These are phyloP conservation scores for Cercophora samala DNA, from an alignment of 495 filamentous ascomycete species.

Conservation along the genomic window DNA sequence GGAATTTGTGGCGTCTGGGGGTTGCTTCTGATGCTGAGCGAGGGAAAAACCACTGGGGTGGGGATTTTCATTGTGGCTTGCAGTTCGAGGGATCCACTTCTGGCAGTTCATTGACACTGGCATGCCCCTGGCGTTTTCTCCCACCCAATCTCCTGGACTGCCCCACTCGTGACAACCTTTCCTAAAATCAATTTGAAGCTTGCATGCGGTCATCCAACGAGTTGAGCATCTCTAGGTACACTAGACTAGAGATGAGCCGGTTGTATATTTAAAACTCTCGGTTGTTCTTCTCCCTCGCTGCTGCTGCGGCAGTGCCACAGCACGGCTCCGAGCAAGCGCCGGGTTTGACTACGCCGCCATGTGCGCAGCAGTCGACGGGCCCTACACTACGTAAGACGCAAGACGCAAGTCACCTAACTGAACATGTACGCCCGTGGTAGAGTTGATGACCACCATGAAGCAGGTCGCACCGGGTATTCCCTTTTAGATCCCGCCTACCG, in stretches of 20 bases:
- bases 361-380: background rate
- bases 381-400: background rate
- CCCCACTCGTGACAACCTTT: background rate
- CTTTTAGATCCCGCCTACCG: background rate
- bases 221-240: background rate
- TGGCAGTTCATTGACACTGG: background rate
- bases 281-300: background rate
- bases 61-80: background rate
- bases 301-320: background rate
- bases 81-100: background rate
- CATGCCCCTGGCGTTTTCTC: background rate
- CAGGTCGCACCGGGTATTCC: background rate
- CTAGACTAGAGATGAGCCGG: background rate
- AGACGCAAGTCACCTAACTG: background rate
- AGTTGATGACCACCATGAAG: background rate
- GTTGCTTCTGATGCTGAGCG: background rate
- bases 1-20: conserved; percentile 4
- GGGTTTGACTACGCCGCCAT: background rate
- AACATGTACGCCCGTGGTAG: background rate
- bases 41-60: background rate
- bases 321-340: background rate
- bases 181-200: background rate
- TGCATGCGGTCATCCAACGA: background rate
- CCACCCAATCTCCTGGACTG: background rate
- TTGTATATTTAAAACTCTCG: background rate